A percentile compares a stretch with the other conserved stretches of the same genome.
Conservation (phyloP, 805 yeast genomes). For the Lipomyces starkeyi region DNA sequence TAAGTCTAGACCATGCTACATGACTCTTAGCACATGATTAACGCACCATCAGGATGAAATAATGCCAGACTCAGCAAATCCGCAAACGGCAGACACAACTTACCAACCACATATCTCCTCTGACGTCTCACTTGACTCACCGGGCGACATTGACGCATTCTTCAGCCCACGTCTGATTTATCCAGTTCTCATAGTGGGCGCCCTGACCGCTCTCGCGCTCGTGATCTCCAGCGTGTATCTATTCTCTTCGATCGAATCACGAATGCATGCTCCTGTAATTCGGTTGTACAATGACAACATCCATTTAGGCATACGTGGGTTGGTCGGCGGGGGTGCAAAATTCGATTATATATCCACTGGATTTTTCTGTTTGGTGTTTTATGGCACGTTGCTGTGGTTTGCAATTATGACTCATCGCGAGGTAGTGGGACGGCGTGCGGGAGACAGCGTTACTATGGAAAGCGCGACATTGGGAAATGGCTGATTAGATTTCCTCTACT, state of each 20-base stretch:
- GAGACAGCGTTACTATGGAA: background rate
- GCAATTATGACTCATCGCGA: constrained; percentile 8
- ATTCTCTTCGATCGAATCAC: background rate
- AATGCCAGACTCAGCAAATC: background rate
- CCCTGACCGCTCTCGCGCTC: constrained; percentile 5
- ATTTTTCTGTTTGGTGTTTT: constrained; percentile 14
- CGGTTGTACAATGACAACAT: constrained; percentile 12
- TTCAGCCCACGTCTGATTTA: constrained; percentile 7
- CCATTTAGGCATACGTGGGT: background rate
- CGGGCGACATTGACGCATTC: background rate
- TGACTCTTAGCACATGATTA: background rate
- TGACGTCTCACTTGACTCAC: background rate
- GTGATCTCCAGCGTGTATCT: constrained; percentile 8
- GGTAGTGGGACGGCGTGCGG: background rate
- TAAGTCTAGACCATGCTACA: background rate
- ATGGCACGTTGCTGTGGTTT: constrained; percentile 9
- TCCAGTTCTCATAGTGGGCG: constrained; percentile 15
- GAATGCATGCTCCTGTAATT: constrained; percentile 5
- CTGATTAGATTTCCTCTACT: background rate
- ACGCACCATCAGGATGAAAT: background rate
- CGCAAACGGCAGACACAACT: background rate
- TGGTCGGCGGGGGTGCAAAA: background rate
- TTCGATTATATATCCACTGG: background rate
- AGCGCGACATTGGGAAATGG: background rate
- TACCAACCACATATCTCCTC: background rate